These are phyloP conservation scores for Brassica rapa DNA, from an alignment of 345 rosid genomes.

Conservation along the genomic window DNA sequence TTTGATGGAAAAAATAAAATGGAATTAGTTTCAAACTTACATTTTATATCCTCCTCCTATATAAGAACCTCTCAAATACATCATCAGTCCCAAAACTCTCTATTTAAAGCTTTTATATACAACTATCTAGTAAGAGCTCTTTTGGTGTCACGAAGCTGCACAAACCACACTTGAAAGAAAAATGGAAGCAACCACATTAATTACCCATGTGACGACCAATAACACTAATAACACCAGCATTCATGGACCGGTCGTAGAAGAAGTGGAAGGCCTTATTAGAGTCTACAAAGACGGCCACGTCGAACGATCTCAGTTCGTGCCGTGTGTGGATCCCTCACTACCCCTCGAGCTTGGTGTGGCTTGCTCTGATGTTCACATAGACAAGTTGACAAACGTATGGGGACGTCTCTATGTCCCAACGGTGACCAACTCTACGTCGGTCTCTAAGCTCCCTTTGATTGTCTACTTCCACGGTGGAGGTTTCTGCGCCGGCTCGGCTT, in stretches of 20 bases:
- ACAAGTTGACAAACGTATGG: slow-evolving; percentile 58
- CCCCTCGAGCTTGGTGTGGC: slow-evolving; percentile 50
- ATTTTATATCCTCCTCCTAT: slow-evolving; percentile 11
- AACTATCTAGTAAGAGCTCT: not conserved
- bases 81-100: slow-evolving; percentile 17
- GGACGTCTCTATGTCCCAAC: slow-evolving; percentile 67
- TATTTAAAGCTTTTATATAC: not conserved
- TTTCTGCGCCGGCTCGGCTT: slow-evolving; percentile 61
- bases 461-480: slow-evolving; percentile 79
- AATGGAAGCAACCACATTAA: slow-evolving; percentile 35
- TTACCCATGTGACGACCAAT: slow-evolving; percentile 25
- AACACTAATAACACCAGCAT: slow-evolving; percentile 28
- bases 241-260: slow-evolving; percentile 53
- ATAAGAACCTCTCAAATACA: slow-evolving; percentile 25
- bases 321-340: slow-evolving; percentile 50
- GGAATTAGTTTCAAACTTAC: slow-evolving; percentile 8
- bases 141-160: slow-evolving; percentile 20
- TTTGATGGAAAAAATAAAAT: not conserved
- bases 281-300: slow-evolving; percentile 71
- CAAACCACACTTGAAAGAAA: slow-evolving; percentile 7
- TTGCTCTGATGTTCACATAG: slow-evolving; percentile 54
- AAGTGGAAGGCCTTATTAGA: slow-evolving; percentile 59
- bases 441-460: slow-evolving; percentile 54
- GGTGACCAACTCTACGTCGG: slow-evolving; percentile 10
- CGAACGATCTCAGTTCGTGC: slow-evolving; percentile 55